Percentiles rank a stretch among this genome's conserved stretches.
Evolutionary conservation across 768 basidiomycete species (phyloP).

Genomic region (Suillus decipiens): DNA sequence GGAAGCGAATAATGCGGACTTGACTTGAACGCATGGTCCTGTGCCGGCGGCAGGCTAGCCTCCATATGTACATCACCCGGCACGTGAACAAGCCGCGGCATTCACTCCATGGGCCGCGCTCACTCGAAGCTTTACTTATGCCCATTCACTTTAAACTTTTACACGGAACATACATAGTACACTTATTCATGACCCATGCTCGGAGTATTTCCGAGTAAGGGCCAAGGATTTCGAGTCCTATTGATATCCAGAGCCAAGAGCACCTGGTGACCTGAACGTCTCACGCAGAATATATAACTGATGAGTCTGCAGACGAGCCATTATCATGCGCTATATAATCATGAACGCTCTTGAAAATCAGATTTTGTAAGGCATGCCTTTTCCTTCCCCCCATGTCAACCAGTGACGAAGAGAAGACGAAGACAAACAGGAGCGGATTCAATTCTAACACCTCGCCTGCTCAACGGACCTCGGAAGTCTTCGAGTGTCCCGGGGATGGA

Average conservation of each 20-base stretch:
- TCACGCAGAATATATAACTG: neutral
- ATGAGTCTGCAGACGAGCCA: neutral
- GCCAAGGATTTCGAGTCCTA: neutral
- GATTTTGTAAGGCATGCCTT: neutral
- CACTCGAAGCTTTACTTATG: neutral
- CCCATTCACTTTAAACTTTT: neutral
- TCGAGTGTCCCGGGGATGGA: slow-evolving; percentile 46
- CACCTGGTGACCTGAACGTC: neutral
- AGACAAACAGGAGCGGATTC: neutral
- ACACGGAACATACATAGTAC: neutral
- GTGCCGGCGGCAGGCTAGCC: too few species aligned
- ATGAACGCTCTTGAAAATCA: neutral
- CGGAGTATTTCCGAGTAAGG: too few species aligned
- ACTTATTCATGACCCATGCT: neutral
- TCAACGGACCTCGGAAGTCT: slow-evolving; percentile 25
- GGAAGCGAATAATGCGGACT: too few species aligned
- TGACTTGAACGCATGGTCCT: too few species aligned
- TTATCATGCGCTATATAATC: neutral
- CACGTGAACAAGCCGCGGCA: too few species aligned
- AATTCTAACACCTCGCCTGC: neutral
- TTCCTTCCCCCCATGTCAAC: neutral
- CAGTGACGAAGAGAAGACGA: neutral
- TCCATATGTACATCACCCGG: too few species aligned
- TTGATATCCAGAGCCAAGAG: neutral
- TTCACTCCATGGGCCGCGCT: too few species aligned